Percentiles rank a stretch among this genome's conserved stretches.
phyloP scores from a whole-genome alignment of 2,329 filamentous ascomycete genomes.

The Colletotrichum tanaceti region DNA sequence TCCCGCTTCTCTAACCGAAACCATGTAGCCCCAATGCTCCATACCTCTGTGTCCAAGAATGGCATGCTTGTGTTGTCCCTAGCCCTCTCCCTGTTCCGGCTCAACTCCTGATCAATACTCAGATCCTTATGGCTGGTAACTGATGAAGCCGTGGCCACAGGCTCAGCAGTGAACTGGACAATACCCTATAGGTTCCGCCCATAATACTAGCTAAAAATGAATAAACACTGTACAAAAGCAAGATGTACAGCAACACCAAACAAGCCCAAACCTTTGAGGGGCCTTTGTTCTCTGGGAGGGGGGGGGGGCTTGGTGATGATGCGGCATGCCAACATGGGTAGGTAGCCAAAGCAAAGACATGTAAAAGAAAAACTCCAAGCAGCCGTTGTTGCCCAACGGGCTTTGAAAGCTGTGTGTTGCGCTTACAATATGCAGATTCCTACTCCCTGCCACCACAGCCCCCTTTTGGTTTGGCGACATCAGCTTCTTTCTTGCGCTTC shows the following conservation, averaged over 20 bases:
- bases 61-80: neutral
- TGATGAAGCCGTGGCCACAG: neutral
- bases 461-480: neutral
- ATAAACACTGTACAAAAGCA: neutral
- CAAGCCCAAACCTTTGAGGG: neutral
- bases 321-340: too few species aligned
- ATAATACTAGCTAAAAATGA: neutral
- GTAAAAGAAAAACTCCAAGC: neutral
- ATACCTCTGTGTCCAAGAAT: neutral
- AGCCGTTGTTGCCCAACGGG: conserved; percentile 1
- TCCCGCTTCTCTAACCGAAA: neutral
- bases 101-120: neutral
- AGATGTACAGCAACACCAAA: neutral
- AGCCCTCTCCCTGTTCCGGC: neutral
- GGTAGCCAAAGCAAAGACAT: conserved; percentile 12
- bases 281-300: neutral
- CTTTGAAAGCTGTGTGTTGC: neutral
- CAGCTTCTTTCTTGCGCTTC: neutral
- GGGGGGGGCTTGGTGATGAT: neutral
- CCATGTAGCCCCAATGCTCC: neutral
- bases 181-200: neutral
- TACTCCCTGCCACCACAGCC: neutral
- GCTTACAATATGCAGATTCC: neutral
- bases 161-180: neutral
- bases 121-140: neutral